Conservation (phyloP, 2,329 filamentous ascomycete species). For the Colletotrichum noveboracense region DNA sequence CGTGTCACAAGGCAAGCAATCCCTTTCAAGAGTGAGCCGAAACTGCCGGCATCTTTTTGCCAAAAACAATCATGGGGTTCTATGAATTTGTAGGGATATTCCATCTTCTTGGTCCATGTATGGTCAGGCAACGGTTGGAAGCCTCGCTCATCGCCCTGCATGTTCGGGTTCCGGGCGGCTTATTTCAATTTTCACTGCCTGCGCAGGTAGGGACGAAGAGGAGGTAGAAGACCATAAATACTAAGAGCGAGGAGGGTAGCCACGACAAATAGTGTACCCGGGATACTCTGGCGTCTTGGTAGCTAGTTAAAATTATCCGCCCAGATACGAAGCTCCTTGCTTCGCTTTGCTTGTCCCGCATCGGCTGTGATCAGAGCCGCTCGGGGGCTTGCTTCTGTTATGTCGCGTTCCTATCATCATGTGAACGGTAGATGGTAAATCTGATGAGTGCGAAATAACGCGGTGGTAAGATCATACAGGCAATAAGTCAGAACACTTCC, state of each 20-base stretch:
- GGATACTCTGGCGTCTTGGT: neutral
- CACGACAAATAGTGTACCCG: neutral
- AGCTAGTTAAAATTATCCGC: neutral
- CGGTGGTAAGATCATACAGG: neutral
- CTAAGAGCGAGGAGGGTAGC: neutral
- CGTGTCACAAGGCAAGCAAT: neutral
- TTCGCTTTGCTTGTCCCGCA: neutral
- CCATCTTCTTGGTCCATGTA: neutral
- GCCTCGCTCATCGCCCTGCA: neutral
- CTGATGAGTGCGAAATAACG: neutral
- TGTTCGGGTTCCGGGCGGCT: neutral
- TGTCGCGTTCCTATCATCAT: neutral
- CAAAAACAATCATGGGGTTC: neutral
- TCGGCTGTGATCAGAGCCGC: neutral
- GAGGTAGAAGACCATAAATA: neutral
- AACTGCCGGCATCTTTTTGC: neutral
- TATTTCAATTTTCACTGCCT: neutral
- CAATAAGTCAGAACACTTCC: neutral
- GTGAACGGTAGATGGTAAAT: neutral
- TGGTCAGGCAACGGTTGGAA: neutral
- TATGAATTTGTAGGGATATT: neutral
- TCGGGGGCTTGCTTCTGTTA: neutral
- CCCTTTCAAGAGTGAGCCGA: neutral
- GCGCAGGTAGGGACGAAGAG: neutral
- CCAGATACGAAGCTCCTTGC: neutral